These are phyloP conservation scores for Coemansia furcata DNA, from an alignment of 192 early-diverging fungal species.

Conservation along the genomic window DNA sequence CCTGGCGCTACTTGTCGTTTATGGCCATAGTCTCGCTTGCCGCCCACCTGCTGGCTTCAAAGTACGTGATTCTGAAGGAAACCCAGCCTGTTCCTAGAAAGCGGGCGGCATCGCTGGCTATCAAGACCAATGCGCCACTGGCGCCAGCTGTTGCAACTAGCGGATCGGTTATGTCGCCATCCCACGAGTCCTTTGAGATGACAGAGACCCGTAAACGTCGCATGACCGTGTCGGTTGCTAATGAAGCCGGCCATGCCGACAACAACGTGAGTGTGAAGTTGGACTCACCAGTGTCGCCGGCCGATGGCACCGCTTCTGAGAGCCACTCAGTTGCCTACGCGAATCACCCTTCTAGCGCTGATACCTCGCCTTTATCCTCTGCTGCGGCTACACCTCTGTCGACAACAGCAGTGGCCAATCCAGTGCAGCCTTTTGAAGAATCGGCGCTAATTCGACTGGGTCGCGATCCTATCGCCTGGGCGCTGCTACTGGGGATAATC, in stretches of 20 bases:
- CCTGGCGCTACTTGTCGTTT: slow-evolving; percentile 53
- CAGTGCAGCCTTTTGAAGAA: not conserved
- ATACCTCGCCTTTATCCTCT: not conserved
- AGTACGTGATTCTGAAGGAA: slow-evolving; percentile 25
- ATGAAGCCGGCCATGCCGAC: not conserved
- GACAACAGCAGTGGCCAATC: not conserved
- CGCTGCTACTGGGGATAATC: slow-evolving; percentile 40
- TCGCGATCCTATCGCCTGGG: slow-evolving; percentile 37
- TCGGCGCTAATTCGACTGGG: slow-evolving; percentile 20
- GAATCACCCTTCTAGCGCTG: not conserved
- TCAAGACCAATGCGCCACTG: not conserved
- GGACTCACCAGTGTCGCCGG: not conserved
- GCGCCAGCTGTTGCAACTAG: not conserved
- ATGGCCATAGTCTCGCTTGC: slow-evolving; percentile 52
- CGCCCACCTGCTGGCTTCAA: slow-evolving; percentile 50
- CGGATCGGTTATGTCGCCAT: not conserved
- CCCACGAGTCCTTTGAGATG: slow-evolving; percentile 35
- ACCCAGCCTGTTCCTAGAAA: slow-evolving; percentile 11
- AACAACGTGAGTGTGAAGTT: not conserved
- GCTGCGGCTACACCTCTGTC: not conserved
- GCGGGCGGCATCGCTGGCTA: slow-evolving; percentile 9
- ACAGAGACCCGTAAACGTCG: slow-evolving; percentile 37
- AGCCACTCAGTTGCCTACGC: not conserved
- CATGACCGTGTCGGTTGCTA: slow-evolving; percentile 20
- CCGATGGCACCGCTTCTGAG: not conserved